Evolutionary conservation across 1,284 basidiomycete genomes (phyloP).

Genomic region (Rhodotorula sp.): DNA sequence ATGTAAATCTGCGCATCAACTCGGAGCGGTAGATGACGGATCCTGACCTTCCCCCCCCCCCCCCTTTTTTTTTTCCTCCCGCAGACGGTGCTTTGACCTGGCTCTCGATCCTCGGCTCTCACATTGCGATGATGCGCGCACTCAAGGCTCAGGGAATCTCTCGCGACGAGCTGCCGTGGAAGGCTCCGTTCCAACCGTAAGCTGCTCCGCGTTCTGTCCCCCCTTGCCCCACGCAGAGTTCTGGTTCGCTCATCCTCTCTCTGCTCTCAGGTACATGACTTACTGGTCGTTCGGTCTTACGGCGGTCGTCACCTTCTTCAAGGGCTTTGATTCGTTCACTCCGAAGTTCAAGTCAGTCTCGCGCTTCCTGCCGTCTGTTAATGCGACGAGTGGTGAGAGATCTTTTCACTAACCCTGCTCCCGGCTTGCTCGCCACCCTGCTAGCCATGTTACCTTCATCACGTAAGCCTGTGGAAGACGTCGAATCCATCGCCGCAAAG

Average conservation of each 20-base stretch:
- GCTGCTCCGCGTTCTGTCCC: background rate
- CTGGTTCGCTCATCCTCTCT: background rate
- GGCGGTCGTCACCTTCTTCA: conserved; percentile 64
- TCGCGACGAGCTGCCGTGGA: conserved; percentile 63
- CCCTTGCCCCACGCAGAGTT: background rate
- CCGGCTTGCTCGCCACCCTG: too few relatives aligned
- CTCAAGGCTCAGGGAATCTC: conserved; percentile 64
- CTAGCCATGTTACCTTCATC: conserved; percentile 56
- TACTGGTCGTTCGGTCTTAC: conserved; percentile 54
- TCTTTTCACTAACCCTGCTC: too few relatives aligned
- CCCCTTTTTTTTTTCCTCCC: conserved; percentile 48
- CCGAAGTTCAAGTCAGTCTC: conserved; percentile 51
- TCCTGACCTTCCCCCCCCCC: background rate
- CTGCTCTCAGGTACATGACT: conserved; percentile 47
- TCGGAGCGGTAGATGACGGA: background rate
- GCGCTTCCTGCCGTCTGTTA: too few relatives aligned
- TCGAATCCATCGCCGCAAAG: too few relatives aligned
- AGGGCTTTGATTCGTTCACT: conserved; percentile 57
- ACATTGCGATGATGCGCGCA: conserved; percentile 66
- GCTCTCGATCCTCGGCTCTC: conserved; percentile 64
- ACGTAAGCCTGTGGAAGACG: conserved; percentile 47
- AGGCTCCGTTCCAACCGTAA: conserved; percentile 62
- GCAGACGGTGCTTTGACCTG: conserved; percentile 38
- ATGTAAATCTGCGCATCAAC: background rate
- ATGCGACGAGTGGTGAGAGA: too few relatives aligned